A percentile compares a stretch with the other conserved stretches of the same genome.
phyloP scores from a whole-genome alignment of 495 filamentous ascomycete species.

The Lasiosphaeria ovina region DNA sequence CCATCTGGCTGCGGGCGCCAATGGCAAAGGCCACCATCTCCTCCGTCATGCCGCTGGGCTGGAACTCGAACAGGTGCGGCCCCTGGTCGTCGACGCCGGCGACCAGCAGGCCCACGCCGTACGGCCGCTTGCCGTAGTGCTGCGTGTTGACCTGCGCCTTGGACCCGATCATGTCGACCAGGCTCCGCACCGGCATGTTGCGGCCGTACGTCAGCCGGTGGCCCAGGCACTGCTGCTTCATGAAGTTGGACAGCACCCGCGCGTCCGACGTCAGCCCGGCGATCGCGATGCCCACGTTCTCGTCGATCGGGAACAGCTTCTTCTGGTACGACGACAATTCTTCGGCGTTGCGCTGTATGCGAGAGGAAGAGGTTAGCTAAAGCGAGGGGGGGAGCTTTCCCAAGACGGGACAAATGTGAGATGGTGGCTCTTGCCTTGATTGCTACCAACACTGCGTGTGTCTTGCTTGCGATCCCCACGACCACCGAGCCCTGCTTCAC shows the following conservation, averaged over 20 bases:
- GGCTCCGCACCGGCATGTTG: slow-evolving; percentile 80
- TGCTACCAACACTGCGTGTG: slow-evolving; percentile 92
- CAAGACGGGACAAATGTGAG: background rate
- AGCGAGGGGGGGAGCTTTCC: background rate
- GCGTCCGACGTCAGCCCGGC: slow-evolving; percentile 97
- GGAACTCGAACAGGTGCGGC: slow-evolving; percentile 97
- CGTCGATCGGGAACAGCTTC: slow-evolving; percentile 96
- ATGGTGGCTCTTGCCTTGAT: slow-evolving; percentile 69
- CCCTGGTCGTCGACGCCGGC: slow-evolving; percentile 91
- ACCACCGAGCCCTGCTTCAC: slow-evolving; percentile 99
- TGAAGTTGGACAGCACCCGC: slow-evolving; percentile 99
- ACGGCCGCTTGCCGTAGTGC: slow-evolving; percentile 93
- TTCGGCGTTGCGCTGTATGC: slow-evolving; percentile 85
- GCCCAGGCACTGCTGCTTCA: slow-evolving; percentile 97
- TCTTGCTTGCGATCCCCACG: slow-evolving; percentile 95
- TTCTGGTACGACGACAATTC: slow-evolving; percentile 99
- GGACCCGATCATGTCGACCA: slow-evolving; percentile 87
- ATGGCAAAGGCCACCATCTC: slow-evolving; percentile 97
- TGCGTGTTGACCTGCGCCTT: slow-evolving; percentile 98
- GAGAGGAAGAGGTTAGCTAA: slow-evolving; percentile 11
- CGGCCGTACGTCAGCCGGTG: slow-evolving; percentile 94
- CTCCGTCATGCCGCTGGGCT: slow-evolving; percentile 90
- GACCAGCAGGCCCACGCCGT: slow-evolving; percentile 91
- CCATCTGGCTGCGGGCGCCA: slow-evolving; percentile 94
- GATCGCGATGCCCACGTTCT: slow-evolving; percentile 92